These are phyloP conservation scores for Ailanthus altissimus DNA, from an alignment of 345 rosid genomes.

Conservation along the genomic window DNA sequence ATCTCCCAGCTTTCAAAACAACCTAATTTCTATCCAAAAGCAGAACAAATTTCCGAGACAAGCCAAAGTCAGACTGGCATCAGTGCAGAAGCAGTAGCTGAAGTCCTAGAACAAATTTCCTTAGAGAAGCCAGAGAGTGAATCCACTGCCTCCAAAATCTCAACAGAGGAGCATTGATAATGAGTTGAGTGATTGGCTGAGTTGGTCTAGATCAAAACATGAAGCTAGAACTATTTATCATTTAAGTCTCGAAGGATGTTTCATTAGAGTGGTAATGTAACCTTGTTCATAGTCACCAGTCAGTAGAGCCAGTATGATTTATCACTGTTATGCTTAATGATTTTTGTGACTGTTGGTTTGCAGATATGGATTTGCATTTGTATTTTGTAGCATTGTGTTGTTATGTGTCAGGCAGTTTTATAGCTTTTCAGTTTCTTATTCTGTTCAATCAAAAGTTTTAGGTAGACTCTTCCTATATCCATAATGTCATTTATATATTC, in stretches of 20 bases:
- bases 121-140: conserved; percentile 10
- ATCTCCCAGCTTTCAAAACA: background rate
- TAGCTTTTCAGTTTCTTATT: background rate
- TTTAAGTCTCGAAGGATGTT: background rate
- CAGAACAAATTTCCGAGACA: conserved; percentile 1
- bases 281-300: background rate
- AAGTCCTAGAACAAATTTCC: background rate
- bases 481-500: too few relatives aligned
- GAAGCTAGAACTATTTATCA: background rate
- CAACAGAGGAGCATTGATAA: background rate
- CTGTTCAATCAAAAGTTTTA: too few relatives aligned
- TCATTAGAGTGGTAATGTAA: background rate
- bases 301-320: background rate
- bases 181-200: background rate
- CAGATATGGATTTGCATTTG: conserved; percentile 10
- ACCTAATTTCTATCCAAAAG: background rate
- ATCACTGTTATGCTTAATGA: too few relatives aligned
- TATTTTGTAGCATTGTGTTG: background rate
- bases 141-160: background rate
- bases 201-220: background rate
- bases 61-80: background rate
- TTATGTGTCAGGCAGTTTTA: background rate
- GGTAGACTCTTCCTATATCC: too few relatives aligned
- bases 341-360: conserved; percentile 1
- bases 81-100: background rate